A percentile compares a stretch with the other conserved stretches of the same genome.
phyloP scores from a whole-genome alignment of 805 yeast genomes.

The Scheffersomyces coipomensis region DNA sequence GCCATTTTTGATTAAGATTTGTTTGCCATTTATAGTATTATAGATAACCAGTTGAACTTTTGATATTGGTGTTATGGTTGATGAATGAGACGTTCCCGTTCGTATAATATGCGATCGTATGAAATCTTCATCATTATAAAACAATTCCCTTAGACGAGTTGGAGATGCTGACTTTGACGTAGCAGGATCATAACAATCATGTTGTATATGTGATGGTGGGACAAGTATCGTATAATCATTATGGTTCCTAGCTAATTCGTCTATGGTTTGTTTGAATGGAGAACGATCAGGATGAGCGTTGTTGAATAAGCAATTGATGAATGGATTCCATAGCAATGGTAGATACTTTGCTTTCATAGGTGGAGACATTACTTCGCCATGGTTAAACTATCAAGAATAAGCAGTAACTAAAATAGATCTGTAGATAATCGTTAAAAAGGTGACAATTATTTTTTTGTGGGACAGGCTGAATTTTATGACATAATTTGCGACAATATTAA shows the following conservation, averaged over 20 bases:
- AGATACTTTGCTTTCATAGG: conserved; percentile 19
- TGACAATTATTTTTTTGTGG: too few species aligned
- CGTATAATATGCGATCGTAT: conserved; percentile 60
- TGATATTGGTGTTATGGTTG: conserved; percentile 20
- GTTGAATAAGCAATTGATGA: conserved; percentile 64
- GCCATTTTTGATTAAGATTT: conserved; percentile 55
- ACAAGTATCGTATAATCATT: conserved; percentile 59
- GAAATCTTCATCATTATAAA: conserved; percentile 56
- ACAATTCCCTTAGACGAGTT: conserved; percentile 46
- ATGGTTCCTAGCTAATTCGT: conserved; percentile 41
- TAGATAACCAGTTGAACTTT: conserved; percentile 43
- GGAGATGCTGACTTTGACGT: conserved; percentile 18
- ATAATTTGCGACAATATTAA: too few species aligned
- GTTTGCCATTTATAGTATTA: conserved; percentile 55
- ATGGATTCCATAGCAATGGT: conserved; percentile 60
- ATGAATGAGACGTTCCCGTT: conserved; percentile 20
- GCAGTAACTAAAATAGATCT: too few species aligned
- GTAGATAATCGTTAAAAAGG: too few species aligned
- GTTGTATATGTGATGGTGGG: conserved; percentile 55
- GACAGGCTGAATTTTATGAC: too few species aligned
- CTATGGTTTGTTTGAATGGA: conserved; percentile 47
- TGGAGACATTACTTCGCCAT: conserved; percentile 1
- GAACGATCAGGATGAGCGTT: conserved; percentile 47
- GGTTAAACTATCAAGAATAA: background rate
- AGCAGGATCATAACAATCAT: conserved; percentile 27